phyloP scores from a whole-genome alignment of 805 yeast species.

The Sungouiozyma ichnusensis region DNA sequence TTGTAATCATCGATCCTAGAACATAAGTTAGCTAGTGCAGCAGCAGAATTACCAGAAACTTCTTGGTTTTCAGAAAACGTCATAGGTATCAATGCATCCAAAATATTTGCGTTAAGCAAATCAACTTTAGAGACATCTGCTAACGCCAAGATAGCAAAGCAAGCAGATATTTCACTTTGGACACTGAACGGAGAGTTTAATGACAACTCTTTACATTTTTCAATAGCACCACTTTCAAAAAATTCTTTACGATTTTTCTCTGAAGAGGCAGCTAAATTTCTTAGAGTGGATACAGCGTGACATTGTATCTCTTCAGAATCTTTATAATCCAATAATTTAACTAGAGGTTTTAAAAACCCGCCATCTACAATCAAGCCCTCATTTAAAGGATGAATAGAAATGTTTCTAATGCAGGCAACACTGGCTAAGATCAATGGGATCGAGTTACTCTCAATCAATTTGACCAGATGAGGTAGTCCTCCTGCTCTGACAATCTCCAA shows the following conservation, averaged over 20 bases:
- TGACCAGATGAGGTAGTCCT: conserved; percentile 89
- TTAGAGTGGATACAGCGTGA: conserved; percentile 91
- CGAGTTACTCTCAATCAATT: conserved; percentile 76
- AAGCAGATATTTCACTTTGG: conserved; percentile 93
- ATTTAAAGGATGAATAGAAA: conserved; percentile 91
- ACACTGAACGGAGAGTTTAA: conserved; percentile 80
- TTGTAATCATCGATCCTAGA: conserved; percentile 81
- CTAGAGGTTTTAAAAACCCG: conserved; percentile 88
- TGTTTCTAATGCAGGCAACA: conserved; percentile 95
- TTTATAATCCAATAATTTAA: conserved; percentile 66
- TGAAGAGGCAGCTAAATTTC: conserved; percentile 92
- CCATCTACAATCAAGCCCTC: conserved; percentile 95
- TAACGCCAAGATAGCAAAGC: conserved; percentile 90
- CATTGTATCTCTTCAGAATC: conserved; percentile 96
- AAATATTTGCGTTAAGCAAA: conserved; percentile 70
- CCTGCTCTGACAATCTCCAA: conserved; percentile 92
- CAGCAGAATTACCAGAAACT: conserved; percentile 97
- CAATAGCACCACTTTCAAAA: conserved; percentile 91
- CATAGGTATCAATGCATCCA: conserved; percentile 83
- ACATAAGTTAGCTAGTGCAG: conserved; percentile 91
- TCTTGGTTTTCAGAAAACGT: conserved; percentile 83
- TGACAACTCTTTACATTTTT: conserved; percentile 81
- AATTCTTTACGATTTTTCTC: conserved; percentile 88
- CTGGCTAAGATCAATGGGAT: conserved; percentile 91
- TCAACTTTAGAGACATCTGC: conserved; percentile 90